These are phyloP conservation scores for Piedraia hortae DNA, from an alignment of 2,329 filamentous ascomycete genomes.

Conservation along the genomic window DNA sequence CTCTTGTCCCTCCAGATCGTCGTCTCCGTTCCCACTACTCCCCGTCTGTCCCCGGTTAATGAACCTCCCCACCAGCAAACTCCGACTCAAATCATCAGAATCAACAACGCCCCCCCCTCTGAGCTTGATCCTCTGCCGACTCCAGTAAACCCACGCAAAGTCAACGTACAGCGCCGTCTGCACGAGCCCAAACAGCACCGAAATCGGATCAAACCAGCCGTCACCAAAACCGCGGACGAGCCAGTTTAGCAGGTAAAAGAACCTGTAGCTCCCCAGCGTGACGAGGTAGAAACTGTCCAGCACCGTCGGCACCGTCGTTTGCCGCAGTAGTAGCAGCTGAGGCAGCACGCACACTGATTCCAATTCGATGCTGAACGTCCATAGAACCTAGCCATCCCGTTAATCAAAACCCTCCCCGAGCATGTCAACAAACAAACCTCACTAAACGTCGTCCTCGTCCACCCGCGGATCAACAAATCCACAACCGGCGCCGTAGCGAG, in stretches of 20 bases:
- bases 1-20: slow-evolving; percentile 18
- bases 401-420: slow-evolving; percentile 1
- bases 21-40: slow-evolving; percentile 17
- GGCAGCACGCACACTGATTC: slow-evolving; percentile 78
- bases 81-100: slow-evolving; percentile 58
- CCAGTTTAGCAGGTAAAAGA: slow-evolving; percentile 80
- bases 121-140: slow-evolving; percentile 77
- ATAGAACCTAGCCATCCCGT: slow-evolving; percentile 35
- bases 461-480: slow-evolving; percentile 35
- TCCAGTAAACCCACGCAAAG: slow-evolving; percentile 94
- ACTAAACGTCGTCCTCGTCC: slow-evolving; percentile 5
- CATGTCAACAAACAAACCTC: slow-evolving; percentile 10
- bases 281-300: slow-evolving; percentile 92
- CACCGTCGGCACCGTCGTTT: slow-evolving; percentile 86
- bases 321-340: slow-evolving; percentile 68
- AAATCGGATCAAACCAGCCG: slow-evolving; percentile 36
- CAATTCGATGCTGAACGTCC: slow-evolving; percentile 73
- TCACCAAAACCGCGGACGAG: slow-evolving; percentile 33
- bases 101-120: slow-evolving; percentile 70
- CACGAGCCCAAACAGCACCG: slow-evolving; percentile 62
- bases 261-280: slow-evolving; percentile 64
- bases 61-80: slow-evolving; percentile 58
- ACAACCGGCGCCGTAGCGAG: slow-evolving; percentile 42
- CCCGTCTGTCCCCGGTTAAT: slow-evolving; percentile 23
- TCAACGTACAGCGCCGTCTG: slow-evolving; percentile 79